These are phyloP conservation scores for Aspergillus leporis DNA, from an alignment of 495 filamentous ascomycete species.

Conservation along the genomic window DNA sequence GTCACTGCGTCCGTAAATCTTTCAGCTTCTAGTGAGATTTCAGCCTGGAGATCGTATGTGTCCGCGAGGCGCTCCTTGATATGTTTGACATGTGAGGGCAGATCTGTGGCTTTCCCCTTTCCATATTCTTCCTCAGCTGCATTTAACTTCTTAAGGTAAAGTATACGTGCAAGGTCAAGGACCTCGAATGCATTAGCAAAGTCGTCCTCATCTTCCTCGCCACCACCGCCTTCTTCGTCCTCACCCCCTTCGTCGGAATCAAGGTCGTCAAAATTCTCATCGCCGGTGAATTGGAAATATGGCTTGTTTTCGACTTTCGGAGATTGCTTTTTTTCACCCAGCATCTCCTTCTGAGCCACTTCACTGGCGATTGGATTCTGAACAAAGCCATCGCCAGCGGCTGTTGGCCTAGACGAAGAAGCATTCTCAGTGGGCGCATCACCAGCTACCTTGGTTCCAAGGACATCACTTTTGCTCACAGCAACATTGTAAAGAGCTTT, in stretches of 20 bases:
- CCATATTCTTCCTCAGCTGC: conserved; percentile 48
- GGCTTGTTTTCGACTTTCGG: conserved; percentile 57
- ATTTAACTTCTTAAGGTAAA: conserved; percentile 63
- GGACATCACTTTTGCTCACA: conserved; percentile 89
- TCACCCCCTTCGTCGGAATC: conserved; percentile 67
- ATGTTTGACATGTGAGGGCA: conserved; percentile 54
- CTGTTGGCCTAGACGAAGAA: conserved; percentile 18
- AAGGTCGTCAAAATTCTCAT: conserved; percentile 83
- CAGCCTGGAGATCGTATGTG: conserved; percentile 85
- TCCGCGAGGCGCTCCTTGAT: conserved; percentile 85
- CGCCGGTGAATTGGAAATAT: conserved; percentile 88
- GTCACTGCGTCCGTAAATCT: conserved; percentile 77
- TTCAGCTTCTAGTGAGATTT: conserved; percentile 94
- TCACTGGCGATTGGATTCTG: conserved; percentile 30
- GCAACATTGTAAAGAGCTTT: conserved; percentile 90
- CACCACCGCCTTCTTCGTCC: conserved; percentile 44
- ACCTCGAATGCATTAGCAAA: conserved; percentile 88
- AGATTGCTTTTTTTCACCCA: conserved; percentile 38
- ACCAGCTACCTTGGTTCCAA: conserved; percentile 75
- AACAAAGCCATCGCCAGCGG: conserved; percentile 24
- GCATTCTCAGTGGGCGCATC: conserved; percentile 17
- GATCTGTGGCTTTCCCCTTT: conserved; percentile 52
- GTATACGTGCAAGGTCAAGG: conserved; percentile 83
- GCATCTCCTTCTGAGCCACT: conserved; percentile 34
- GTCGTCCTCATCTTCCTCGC: conserved; percentile 85